phyloP scores from a whole-genome alignment of 306 rosid genomes.

The Hylodesmum podocarpum region DNA sequence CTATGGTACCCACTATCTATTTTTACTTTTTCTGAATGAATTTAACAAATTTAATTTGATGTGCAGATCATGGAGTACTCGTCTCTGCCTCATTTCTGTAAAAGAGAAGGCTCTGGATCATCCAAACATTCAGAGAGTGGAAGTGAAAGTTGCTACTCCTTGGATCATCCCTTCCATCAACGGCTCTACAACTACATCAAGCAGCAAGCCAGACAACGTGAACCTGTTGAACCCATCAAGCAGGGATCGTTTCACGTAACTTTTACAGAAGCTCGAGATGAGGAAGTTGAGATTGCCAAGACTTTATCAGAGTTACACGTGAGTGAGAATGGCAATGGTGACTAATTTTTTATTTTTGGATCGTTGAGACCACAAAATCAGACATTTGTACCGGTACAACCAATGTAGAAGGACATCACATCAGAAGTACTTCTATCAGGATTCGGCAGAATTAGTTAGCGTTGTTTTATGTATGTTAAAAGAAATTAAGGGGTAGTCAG shows the following conservation, averaged over 20 bases:
- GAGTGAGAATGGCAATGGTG: conserved; percentile 43
- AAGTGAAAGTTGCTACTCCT: conserved; percentile 64
- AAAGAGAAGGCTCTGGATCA: conserved; percentile 74
- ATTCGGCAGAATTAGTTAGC: conserved; percentile 33
- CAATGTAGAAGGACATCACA: conserved; percentile 27
- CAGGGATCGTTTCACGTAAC: conserved; percentile 86
- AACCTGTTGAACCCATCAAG: conserved; percentile 53
- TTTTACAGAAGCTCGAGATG: conserved; percentile 59
- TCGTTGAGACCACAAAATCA: conserved; percentile 42
- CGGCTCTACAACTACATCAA: conserved; percentile 71
- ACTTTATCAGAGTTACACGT: conserved; percentile 64
- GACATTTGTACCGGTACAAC: conserved; percentile 22
- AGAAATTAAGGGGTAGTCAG: conserved; percentile 37
- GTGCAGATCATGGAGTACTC: conserved; percentile 86
- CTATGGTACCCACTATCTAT: background rate
- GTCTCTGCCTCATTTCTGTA: conserved; percentile 90
- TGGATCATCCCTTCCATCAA: conserved; percentile 86
- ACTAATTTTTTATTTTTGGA: conserved; percentile 7
- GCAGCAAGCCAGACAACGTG: conserved; percentile 54
- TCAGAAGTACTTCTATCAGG: conserved; percentile 26
- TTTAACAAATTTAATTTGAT: conserved; percentile 31
- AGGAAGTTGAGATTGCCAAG: conserved; percentile 55
- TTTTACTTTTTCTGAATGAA: conserved; percentile 20
- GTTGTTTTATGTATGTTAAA: conserved; percentile 36
- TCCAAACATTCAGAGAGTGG: conserved; percentile 57